Evolutionary conservation across 345 rosid genomes (phyloP), one percentile per base, ranked within the genome.

Genomic region (Arabidopsis arenosa): DNA sequence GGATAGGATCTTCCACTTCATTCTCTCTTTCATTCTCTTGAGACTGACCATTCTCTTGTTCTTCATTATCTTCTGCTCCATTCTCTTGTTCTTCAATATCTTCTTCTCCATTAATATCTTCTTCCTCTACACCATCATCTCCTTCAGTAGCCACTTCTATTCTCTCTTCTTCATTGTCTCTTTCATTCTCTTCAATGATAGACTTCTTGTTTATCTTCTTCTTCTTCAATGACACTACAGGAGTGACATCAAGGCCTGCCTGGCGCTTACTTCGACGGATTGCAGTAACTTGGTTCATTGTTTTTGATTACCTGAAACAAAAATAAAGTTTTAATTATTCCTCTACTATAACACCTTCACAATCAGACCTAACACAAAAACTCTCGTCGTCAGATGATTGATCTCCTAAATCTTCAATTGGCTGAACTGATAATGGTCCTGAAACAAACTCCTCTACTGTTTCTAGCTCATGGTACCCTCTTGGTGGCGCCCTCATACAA

Each of bases 221-320:
- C 59, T 2, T 2, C 37, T 0, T 4, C 18, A 66, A 7, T 3
- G 47, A 18, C 4, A 10, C 35, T 12, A 35, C 4, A 2, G 9
- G 72, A 26, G 23, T 68, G 14, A 68, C 62, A 40, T 68, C 62
- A 13, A 53, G 9, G 13, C 61, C 39, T 26, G 9, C n/a, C 14
- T 67, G 37, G n/a, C 61, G 51, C 14, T 67, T 67, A 39, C 72
- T 67, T 5, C 51, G 17, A 17, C 18, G 13, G 3, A 48, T 3
- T 9, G n/a, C 1, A 3, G 5, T 23, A 13, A 14, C 61, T 32
- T 1, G n/a, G 13, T 14, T 39, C 28, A 39, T 37, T 9, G 0
- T 40, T 10, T 10, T 3, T 15, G 51, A 2, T 53, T 14, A 68
- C 73, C 73, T 68, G 63, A 54, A 54, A 54, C 6, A 54, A n/a